A percentile compares a stretch with the other conserved stretches of the same genome.
Evolutionary conservation across 164 flowering plant genomes (phyloP).

Genomic region (Kalanchoe fedtschenkoi): DNA sequence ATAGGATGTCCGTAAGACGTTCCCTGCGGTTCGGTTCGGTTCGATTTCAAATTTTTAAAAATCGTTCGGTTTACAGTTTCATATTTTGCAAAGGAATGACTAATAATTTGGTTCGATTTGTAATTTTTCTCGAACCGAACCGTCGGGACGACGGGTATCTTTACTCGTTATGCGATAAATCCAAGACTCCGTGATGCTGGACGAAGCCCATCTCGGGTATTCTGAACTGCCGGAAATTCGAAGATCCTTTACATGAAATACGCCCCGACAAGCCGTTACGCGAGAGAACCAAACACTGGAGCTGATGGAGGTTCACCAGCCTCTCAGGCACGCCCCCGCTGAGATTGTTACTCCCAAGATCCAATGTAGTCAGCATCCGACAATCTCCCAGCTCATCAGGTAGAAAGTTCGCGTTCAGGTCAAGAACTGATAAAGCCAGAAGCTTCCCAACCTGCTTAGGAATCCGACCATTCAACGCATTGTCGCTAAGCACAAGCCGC

Average conservation of each 20-base stretch:
- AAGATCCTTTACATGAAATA: constrained; percentile 39
- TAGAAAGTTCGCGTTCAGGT: constrained; percentile 46
- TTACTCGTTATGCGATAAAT: constrained; percentile 63
- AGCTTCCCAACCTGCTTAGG: constrained; percentile 60
- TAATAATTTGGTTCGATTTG: too few species aligned
- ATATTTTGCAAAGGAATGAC: too few species aligned
- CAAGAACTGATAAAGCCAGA: constrained; percentile 39
- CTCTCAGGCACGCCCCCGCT: constrained; percentile 34
- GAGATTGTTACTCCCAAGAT: constrained; percentile 52
- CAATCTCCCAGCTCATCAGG: constrained; percentile 51
- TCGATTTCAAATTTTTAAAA: too few species aligned
- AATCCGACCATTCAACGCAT: constrained; percentile 37
- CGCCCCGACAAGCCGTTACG: constrained; percentile 49
- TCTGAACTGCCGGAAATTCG: constrained; percentile 36
- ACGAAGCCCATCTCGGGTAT: constrained; percentile 60
- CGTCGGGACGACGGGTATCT: too few species aligned
- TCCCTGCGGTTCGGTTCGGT: too few species aligned
- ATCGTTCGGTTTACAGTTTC: too few species aligned
- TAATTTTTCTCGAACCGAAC: too few species aligned
- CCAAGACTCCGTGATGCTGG: constrained; percentile 70
- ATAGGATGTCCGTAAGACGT: too few species aligned
- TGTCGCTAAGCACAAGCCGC: constrained; percentile 45
- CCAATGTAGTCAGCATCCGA: constrained; percentile 40
- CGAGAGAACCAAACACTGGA: constrained; percentile 69
- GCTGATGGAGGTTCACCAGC: constrained; percentile 28